Evolutionary conservation across 192 early-diverging fungal species (phyloP).

Genomic region (Globomyces pollinis-pini): DNA sequence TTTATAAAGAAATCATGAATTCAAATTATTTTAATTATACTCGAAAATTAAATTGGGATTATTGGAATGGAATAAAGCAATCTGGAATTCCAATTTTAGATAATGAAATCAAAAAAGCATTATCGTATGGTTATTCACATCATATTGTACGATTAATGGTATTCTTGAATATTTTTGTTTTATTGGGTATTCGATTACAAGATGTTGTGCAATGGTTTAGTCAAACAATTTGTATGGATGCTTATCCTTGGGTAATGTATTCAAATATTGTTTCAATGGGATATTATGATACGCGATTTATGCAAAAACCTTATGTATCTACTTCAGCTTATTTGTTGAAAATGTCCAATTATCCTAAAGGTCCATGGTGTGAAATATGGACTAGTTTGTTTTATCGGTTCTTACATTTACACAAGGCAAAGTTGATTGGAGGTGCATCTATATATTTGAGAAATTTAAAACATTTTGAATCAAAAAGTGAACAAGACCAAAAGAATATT

Average conservation of each 20-base stretch:
- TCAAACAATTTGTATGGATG: neutral
- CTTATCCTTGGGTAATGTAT: neutral
- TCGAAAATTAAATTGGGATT: neutral
- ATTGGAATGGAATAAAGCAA: neutral
- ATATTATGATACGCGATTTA: neutral
- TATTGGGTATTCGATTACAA: neutral
- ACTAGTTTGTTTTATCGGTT: neutral
- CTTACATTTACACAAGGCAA: neutral
- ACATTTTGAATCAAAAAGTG: neutral
- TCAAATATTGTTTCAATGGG: neutral
- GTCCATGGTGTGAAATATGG: neutral
- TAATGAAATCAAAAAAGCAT: neutral
- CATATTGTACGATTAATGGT: neutral
- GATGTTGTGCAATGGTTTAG: neutral
- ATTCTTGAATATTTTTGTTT: neutral
- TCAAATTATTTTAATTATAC: neutral
- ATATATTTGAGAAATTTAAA: neutral
- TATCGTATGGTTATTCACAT: neutral
- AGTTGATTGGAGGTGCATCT: neutral
- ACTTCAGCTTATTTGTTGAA: neutral
- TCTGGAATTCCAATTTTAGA: neutral
- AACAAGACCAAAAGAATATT: neutral
- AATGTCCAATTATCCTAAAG: constrained; percentile 6
- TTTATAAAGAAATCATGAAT: neutral
- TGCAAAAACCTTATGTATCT: neutral